phyloP scores from a whole-genome alignment of 441 rosid species.

The Euphorbia schlechtendalii region DNA sequence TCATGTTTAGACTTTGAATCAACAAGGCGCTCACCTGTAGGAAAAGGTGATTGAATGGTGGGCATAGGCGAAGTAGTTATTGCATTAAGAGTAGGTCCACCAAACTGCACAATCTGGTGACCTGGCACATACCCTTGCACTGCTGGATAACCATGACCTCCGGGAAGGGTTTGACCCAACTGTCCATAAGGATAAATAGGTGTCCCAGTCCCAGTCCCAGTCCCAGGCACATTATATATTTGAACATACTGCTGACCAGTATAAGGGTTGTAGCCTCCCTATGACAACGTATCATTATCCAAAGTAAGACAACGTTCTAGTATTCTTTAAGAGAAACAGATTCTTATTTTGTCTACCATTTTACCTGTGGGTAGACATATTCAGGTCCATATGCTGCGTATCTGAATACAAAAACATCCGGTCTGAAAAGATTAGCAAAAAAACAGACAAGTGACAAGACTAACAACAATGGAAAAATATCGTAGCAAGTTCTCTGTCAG shows the following conservation, averaged over 20 bases:
- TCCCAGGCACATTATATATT: slow-evolving; percentile 69
- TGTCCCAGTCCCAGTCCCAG: slow-evolving; percentile 27
- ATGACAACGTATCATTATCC: slow-evolving; percentile 10
- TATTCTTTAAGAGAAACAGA: background rate
- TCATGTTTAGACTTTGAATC: background rate
- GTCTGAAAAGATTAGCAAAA: slow-evolving; percentile 6
- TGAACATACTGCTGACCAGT: slow-evolving; percentile 82
- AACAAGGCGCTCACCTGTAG: slow-evolving; percentile 38
- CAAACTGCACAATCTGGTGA: slow-evolving; percentile 62
- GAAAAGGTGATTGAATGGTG: slow-evolving; percentile 70
- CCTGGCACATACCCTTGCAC: slow-evolving; percentile 76
- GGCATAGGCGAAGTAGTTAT: slow-evolving; percentile 59
- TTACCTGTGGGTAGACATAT: slow-evolving; percentile 69
- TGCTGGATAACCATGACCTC: slow-evolving; percentile 61
- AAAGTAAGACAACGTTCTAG: slow-evolving; percentile 14
- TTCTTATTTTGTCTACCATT: slow-evolving; percentile 9
- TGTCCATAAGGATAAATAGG: slow-evolving; percentile 69
- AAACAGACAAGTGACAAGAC: slow-evolving; percentile 16
- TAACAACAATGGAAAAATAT: slow-evolving; percentile 10
- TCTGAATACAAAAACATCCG: slow-evolving; percentile 35
- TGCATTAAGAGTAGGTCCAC: slow-evolving; percentile 58
- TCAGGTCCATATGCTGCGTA: slow-evolving; percentile 72
- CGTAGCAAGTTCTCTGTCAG: background rate
- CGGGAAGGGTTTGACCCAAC: slow-evolving; percentile 53
- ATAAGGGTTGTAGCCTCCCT: slow-evolving; percentile 84